These are phyloP conservation scores for Erysiphe pulchra DNA, from an alignment of 2,329 filamentous ascomycete species.

Conservation along the genomic window DNA sequence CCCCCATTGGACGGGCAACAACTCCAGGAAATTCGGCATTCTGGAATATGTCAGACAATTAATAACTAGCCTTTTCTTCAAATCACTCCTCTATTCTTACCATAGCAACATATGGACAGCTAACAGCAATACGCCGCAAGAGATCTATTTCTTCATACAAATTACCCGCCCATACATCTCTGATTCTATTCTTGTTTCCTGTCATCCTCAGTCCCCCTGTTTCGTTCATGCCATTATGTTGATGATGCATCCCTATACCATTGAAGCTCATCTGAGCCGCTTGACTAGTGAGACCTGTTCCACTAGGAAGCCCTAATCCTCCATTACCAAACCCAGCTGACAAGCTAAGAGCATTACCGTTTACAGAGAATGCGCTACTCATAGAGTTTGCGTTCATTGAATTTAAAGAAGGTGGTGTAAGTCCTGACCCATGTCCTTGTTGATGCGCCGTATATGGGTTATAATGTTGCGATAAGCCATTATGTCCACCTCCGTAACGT, in stretches of 20 bases:
- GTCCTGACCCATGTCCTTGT: conserved; percentile 20
- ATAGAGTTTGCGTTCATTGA: conserved; percentile 39
- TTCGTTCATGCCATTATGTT: conserved; percentile 25
- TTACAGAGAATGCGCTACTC: conserved; percentile 39
- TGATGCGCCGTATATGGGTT: conserved; percentile 20
- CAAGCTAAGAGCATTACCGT: conserved; percentile 25
- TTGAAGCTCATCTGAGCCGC: conserved; percentile 73
- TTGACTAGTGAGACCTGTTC: conserved; percentile 59
- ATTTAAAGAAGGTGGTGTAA: conserved; percentile 31
- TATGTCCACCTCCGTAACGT: conserved; percentile 13
- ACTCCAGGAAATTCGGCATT: conserved; percentile 98
- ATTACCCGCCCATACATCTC: conserved; percentile 90
- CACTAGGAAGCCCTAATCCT: conserved; percentile 21
- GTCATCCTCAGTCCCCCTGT: conserved; percentile 25
- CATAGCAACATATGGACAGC: conserved; percentile 94
- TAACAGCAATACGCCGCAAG: conserved; percentile 59
- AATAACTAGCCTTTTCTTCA: neutral
- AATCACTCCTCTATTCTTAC: conserved; percentile 24
- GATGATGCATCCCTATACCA: conserved; percentile 37
- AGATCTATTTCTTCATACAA: conserved; percentile 73
- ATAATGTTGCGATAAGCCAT: conserved; percentile 16
- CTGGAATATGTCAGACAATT: conserved; percentile 20
- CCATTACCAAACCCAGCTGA: conserved; percentile 31
- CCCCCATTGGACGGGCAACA: conserved; percentile 81
- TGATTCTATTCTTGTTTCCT: conserved; percentile 52